Evolutionary conservation across 768 basidiomycete species (phyloP), one percentile per base, ranked within the genome.

Genomic region (Xerocomus spinulosus): DNA sequence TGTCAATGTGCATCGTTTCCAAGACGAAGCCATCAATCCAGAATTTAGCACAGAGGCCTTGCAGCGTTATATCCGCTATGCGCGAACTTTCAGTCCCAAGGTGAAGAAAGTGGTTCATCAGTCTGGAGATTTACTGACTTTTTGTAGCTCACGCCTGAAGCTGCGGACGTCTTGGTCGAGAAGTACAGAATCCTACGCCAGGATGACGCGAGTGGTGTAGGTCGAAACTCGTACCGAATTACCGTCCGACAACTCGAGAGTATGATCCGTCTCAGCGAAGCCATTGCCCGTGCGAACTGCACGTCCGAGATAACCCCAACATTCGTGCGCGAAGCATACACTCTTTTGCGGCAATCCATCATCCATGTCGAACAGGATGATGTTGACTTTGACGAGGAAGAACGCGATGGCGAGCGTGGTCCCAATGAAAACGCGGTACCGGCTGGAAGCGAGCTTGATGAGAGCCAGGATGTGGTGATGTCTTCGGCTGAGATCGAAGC

Each of bases 311-410:
- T 99, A 59, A 89, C 81, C 0, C 93, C 95, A 7, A 85, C 80
- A 3, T 94, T 95, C 63, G 95, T 99, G 18, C 83, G 93, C 33
- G 96, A 99, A 68, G 96, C 96, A 2, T 98, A 89, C 70, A 84
- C 82, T 35, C 83, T 99, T 17, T 74, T 99, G 12, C 83, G 90
- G 21, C 94, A 96, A 64, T 98, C 96, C 2, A 99, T 99, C 69
- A 97, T 99, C 58, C 96, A 98, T 61, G 94, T 99, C 51, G 96
- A 99, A 63, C 93, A 98, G 66, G 96, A 99, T 62, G 95, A 98
- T 59, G 85, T 99, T 60, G 92, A 96, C 63, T 89, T 98, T 66
- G 96, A 98, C 61, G 91, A 94, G 56, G 92, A 95, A 58, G 92
- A 92, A 49, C 68, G 78, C 2, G 75, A 78, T 44, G 81, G 75